phyloP scores from a whole-genome alignment of 345 rosid species.

The Euphorbia tirucalli region DNA sequence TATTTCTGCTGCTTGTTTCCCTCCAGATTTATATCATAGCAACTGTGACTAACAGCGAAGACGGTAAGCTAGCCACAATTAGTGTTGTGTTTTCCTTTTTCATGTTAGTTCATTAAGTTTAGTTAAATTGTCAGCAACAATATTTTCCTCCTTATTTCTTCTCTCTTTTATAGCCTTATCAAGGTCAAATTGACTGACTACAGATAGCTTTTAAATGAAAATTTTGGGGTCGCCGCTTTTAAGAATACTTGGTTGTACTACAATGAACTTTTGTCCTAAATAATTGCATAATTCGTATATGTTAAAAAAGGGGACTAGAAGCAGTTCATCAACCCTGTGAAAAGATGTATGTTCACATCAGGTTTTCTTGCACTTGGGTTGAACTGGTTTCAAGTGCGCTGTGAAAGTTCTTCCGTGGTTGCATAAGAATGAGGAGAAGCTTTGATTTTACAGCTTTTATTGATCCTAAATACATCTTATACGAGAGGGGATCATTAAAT shows the following conservation, averaged over 20 bases:
- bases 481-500: background rate
- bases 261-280: background rate
- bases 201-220: background rate
- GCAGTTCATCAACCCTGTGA: background rate
- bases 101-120: background rate
- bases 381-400: background rate
- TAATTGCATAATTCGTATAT: background rate
- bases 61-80: slow-evolving; percentile 31
- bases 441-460: background rate
- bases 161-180: background rate
- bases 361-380: background rate
- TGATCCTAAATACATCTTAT: background rate
- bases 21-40: slow-evolving; percentile 18
- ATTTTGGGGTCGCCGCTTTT: background rate
- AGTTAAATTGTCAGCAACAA: too few relatives aligned
- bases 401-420: background rate
- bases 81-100: background rate
- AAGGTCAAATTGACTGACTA: background rate
- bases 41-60: slow-evolving; percentile 26
- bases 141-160: too few relatives aligned
- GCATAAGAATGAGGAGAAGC: background rate
- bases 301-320: background rate
- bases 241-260: background rate
- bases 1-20: slow-evolving; percentile 30
- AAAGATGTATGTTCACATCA: too few relatives aligned